Evolutionary conservation across 2,329 filamentous ascomycete species (phyloP).

Genomic region (Bisporella sp.): DNA sequence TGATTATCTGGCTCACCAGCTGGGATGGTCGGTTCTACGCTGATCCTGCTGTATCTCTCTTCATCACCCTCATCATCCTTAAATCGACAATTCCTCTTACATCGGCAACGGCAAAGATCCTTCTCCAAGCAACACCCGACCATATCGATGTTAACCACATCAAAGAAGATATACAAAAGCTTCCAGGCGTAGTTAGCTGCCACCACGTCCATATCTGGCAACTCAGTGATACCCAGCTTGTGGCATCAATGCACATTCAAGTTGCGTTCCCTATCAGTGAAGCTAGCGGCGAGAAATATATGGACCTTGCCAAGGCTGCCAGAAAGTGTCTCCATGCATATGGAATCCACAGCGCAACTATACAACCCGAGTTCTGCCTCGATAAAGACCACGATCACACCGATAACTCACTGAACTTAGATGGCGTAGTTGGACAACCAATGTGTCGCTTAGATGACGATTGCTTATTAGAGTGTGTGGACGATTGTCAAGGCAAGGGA

Average conservation of each 20-base stretch:
- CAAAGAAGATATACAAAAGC: slow-evolving; percentile 78
- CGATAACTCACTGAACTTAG: slow-evolving; percentile 14
- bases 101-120: slow-evolving; percentile 73
- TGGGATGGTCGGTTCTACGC: slow-evolving; percentile 80
- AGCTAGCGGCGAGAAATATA: slow-evolving; percentile 73
- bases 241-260: slow-evolving; percentile 90
- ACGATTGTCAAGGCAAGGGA: slow-evolving; percentile 27
- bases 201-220: slow-evolving; percentile 99
- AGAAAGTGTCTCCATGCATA: slow-evolving; percentile 88
- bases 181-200: slow-evolving; percentile 81
- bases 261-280: slow-evolving; percentile 85
- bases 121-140: slow-evolving; percentile 88
- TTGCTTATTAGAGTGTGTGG: slow-evolving; percentile 28
- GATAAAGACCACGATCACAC: slow-evolving; percentile 33
- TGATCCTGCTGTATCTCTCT: slow-evolving; percentile 84
- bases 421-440: slow-evolving; percentile 19
- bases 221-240: slow-evolving; percentile 86
- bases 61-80: slow-evolving; percentile 80
- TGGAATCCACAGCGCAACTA: slow-evolving; percentile 94
- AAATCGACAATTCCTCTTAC: slow-evolving; percentile 73
- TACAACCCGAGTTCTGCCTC: slow-evolving; percentile 82
- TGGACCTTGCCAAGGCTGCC: slow-evolving; percentile 78
- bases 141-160: slow-evolving; percentile 86
- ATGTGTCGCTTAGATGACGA: slow-evolving; percentile 21
- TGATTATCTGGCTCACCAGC: slow-evolving; percentile 86